A percentile compares a stretch with the other conserved stretches of the same genome.
Evolutionary conservation across 1,284 basidiomycete genomes (phyloP).

Genomic region (Cystobasidiaceae sp.): DNA sequence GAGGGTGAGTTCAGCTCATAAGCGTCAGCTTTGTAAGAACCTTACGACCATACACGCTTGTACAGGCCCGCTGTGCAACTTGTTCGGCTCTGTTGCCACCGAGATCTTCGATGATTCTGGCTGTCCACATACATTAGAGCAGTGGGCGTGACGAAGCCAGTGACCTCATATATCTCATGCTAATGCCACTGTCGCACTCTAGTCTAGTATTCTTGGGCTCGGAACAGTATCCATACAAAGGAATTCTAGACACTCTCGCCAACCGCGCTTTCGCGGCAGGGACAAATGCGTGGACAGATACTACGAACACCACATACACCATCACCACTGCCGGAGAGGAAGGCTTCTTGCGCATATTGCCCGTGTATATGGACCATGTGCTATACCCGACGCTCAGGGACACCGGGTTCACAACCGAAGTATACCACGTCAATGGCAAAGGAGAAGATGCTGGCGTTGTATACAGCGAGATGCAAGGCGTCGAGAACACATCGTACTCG

Average conservation of each 20-base stretch:
- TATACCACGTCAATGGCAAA: slow-evolving; percentile 44
- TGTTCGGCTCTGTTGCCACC: slow-evolving; percentile 58
- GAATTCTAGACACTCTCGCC: slow-evolving; percentile 92
- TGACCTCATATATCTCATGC: background rate
- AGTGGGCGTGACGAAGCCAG: background rate
- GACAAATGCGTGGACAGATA: slow-evolving; percentile 74
- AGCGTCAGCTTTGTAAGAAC: no score
- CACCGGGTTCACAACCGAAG: slow-evolving; percentile 87
- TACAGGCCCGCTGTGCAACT: slow-evolving; percentile 21
- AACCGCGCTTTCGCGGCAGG: slow-evolving; percentile 87
- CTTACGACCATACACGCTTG: no score
- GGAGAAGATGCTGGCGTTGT: slow-evolving; percentile 91
- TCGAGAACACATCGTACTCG: slow-evolving; percentile 86
- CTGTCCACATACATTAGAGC: slow-evolving; percentile 88
- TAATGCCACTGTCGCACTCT: background rate
- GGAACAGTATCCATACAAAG: slow-evolving; percentile 92
- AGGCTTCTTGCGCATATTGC: slow-evolving; percentile 89
- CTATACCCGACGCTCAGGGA: slow-evolving; percentile 92
- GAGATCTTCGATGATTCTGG: slow-evolving; percentile 67
- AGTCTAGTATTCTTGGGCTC: slow-evolving; percentile 91
- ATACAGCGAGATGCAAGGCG: slow-evolving; percentile 88
- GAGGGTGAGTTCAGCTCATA: slow-evolving; percentile 41
- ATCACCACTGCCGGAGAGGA: slow-evolving; percentile 95
- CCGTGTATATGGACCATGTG: slow-evolving; percentile 95
- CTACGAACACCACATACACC: slow-evolving; percentile 88